Evolutionary conservation across 2,329 filamentous ascomycete genomes (phyloP), one percentile per base, ranked within the genome.

Genomic region (Talaromyces sp.): DNA sequence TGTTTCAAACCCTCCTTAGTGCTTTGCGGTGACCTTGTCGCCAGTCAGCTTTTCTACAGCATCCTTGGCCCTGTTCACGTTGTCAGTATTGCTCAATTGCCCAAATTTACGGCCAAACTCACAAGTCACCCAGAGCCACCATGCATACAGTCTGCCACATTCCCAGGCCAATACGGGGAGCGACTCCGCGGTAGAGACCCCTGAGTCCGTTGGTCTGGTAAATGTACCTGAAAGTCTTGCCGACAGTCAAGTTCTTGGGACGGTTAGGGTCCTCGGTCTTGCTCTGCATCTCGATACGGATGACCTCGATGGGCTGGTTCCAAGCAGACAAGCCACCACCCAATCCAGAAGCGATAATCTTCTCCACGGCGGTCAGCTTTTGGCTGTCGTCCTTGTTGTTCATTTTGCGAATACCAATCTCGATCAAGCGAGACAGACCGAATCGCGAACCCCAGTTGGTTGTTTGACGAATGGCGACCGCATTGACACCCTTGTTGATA

Each of bases 141-240:
- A 99, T 99, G 85, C 94, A 99, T 73, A 99, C 89, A 64, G 94
- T 99, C 85, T 99, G 94, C 94, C 94, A 99, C 81, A 99, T 86
- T 74, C 94, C 89, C 65, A 99, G 87, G 69, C 92, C 92, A 75
- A 99, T 92, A 76, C 94, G 88, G 70, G 94, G 94, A 68, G 91
- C 84, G 65, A 99, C 93, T 73, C 94, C 94, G 73, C 94, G 91
- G 84, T 99, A 99, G 66, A 99, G 83, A 72, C 94, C 94, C 81
- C 87, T 89, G 72, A 97, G 54, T 63, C 94, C 94, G 78, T 96
- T 97, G 74, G 85, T 85, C 67, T 83, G 74, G 81, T 97, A 97
- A 77, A 99, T 97, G 80, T 99, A 99, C 68, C 73, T 82, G 68
- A 84, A 81, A 9, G 85, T 82, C 71, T 92, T 96, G 69, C 88